phyloP scores from a whole-genome alignment of 108 stramenopile species.

The Cafeteria roenbergensis region DNA sequence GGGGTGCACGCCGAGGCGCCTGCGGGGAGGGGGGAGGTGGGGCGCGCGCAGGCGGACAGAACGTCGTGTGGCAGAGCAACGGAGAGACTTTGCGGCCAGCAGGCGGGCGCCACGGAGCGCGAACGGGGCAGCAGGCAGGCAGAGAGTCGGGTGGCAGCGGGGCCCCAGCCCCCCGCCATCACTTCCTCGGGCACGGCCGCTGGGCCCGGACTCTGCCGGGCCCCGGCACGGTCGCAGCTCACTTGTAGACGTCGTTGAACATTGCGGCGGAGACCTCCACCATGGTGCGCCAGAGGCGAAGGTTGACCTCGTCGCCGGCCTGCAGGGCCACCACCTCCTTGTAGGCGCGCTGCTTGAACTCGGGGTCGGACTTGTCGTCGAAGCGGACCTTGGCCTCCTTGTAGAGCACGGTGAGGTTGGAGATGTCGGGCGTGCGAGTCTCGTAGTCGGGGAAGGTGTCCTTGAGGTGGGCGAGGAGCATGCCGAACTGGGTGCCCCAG shows the following conservation, averaged over 20 bases:
- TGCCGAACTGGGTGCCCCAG: constrained; percentile 98
- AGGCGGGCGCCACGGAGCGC: too few relatives aligned
- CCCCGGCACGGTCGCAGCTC: too few relatives aligned
- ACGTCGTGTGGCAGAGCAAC: too few relatives aligned
- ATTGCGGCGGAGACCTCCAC: constrained; percentile 79
- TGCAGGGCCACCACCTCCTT: constrained; percentile 87
- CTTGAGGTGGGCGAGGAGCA: constrained; percentile 93
- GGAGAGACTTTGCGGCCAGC: too few relatives aligned
- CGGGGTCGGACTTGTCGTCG: constrained; percentile 55
- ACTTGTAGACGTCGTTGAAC: constrained; percentile 95
- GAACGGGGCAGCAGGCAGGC: too few relatives aligned
- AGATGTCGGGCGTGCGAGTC: constrained; percentile 62
- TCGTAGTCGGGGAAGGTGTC: constrained; percentile 80
- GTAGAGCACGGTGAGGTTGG: constrained; percentile 89
- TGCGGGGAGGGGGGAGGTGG: too few relatives aligned
- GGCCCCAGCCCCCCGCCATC: too few relatives aligned
- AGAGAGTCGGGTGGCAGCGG: too few relatives aligned
- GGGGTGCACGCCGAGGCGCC: constrained; percentile 70
- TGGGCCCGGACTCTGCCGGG: too few relatives aligned
- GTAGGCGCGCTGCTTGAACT: constrained; percentile 88
- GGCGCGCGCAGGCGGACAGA: too few relatives aligned
- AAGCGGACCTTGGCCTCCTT: constrained; percentile 73
- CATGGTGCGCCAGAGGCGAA: constrained; percentile 74
- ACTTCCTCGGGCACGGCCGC: too few relatives aligned
- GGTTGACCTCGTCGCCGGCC: constrained; percentile 74